Conservation (phyloP, 305 asterid species). For the Fraxinus ornus region DNA sequence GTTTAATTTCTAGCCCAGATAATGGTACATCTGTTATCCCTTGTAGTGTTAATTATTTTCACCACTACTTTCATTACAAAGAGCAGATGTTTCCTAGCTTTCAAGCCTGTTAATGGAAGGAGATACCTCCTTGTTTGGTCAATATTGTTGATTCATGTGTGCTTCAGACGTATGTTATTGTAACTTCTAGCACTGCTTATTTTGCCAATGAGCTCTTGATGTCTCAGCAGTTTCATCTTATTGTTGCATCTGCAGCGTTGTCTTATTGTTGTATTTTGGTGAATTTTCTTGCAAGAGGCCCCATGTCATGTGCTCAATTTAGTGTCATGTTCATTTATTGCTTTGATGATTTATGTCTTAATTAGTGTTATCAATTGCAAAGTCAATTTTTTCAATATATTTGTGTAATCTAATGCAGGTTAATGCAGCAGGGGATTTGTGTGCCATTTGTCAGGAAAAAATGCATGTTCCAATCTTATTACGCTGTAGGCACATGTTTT, state of each 20-base stretch:
- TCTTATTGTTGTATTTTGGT: not conserved
- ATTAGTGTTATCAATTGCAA: not conserved
- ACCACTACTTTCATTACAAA: not conserved
- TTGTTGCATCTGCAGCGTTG: not conserved
- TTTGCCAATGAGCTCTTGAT: conserved; percentile 2
- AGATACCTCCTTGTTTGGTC: not conserved
- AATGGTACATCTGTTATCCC: not conserved
- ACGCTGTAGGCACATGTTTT: conserved; percentile 73
- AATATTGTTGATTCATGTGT: not conserved
- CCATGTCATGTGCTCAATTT: not conserved
- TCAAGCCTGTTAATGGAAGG: not conserved
- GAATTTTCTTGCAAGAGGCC: not conserved
- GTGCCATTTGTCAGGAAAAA: conserved; percentile 87
- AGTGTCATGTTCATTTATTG: not conserved
- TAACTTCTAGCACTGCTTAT: conserved; percentile 1
- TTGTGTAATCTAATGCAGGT: conserved; percentile 43
- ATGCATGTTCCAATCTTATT: conserved; percentile 67
- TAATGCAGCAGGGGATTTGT: conserved; percentile 64
- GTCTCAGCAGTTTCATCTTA: not conserved
- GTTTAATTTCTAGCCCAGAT: conserved; percentile 9
- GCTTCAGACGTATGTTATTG: not conserved
- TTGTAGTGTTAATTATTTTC: not conserved
- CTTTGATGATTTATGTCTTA: not conserved
- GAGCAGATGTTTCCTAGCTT: not conserved
- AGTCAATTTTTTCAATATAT: not conserved